Conservation (phyloP, 495 filamentous ascomycete species). For the Astrothelium subdiscretum region DNA sequence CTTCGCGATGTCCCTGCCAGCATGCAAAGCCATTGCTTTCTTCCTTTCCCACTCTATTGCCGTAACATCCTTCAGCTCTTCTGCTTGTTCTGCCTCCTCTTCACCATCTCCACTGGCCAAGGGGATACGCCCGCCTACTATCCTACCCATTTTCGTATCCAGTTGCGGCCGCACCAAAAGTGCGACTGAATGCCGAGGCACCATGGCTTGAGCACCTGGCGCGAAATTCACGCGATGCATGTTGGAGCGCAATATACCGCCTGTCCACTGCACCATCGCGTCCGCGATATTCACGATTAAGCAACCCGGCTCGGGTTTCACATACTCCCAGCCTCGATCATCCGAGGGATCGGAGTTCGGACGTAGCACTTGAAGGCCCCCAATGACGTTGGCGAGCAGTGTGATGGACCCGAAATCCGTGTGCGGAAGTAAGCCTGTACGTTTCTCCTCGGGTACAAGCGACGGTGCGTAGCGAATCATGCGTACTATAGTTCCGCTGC, state of each 20-base stretch:
- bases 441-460: neutral
- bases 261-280: conserved; percentile 51
- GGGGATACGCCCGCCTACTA: neutral
- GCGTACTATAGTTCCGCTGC: conserved; percentile 9
- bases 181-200: neutral
- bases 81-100: neutral
- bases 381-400: conserved; percentile 36
- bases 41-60: neutral
- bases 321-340: conserved; percentile 39
- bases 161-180: neutral
- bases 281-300: conserved; percentile 57
- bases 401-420: neutral
- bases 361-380: conserved; percentile 45
- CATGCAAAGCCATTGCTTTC: neutral
- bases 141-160: neutral
- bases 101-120: neutral
- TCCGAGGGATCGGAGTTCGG: conserved; percentile 16
- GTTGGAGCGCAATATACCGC: conserved; percentile 47
- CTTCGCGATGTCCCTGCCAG: neutral
- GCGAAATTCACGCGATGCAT: conserved; percentile 52
- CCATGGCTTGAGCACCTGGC: conserved; percentile 38
- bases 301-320: conserved; percentile 45
- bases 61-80: neutral
- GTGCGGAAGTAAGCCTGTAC: neutral
- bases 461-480: conserved; percentile 11